phyloP scores from a whole-genome alignment of 129 eudicot species.

The Oenanthe sinensis region DNA sequence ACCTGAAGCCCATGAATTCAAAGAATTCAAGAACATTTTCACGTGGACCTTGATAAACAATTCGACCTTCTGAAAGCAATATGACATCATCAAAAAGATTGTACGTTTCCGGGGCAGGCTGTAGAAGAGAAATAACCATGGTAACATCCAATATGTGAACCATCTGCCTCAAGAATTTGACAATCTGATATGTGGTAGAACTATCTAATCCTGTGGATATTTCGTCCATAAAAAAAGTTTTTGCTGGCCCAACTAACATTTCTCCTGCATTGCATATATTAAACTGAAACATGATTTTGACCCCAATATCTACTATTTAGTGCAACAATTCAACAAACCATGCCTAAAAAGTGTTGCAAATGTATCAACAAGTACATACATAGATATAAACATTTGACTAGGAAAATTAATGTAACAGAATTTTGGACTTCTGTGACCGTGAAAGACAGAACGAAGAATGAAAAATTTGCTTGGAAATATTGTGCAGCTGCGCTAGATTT shows the following conservation, averaged over 20 bases:
- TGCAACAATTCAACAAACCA: not conserved
- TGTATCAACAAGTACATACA: not conserved
- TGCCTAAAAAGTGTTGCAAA: not conserved
- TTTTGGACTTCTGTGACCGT: not conserved
- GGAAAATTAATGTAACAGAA: not conserved
- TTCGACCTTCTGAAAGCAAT: slow-evolving; percentile 60
- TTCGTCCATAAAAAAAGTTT: slow-evolving; percentile 74
- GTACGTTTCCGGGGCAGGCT: slow-evolving; percentile 78
- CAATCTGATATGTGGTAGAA: slow-evolving; percentile 69
- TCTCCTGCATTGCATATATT: slow-evolving; percentile 40
- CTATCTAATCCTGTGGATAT: slow-evolving; percentile 88
- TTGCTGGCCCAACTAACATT: slow-evolving; percentile 84
- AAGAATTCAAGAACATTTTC: slow-evolving; percentile 51
- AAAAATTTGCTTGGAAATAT: not conserved
- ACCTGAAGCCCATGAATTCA: slow-evolving; percentile 56
- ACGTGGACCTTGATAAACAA: slow-evolving; percentile 71
- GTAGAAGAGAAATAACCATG: slow-evolving; percentile 68
- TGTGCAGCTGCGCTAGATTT: not conserved
- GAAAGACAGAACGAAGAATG: not conserved
- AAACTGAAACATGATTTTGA: not conserved
- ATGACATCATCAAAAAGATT: slow-evolving; percentile 70
- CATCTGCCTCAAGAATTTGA: slow-evolving; percentile 54
- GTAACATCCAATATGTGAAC: slow-evolving; percentile 71
- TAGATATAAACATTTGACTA: not conserved
- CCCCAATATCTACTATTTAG: not conserved